phyloP scores from a whole-genome alignment of 2,329 filamentous ascomycete genomes.

The Phaeosphaeria sp. region DNA sequence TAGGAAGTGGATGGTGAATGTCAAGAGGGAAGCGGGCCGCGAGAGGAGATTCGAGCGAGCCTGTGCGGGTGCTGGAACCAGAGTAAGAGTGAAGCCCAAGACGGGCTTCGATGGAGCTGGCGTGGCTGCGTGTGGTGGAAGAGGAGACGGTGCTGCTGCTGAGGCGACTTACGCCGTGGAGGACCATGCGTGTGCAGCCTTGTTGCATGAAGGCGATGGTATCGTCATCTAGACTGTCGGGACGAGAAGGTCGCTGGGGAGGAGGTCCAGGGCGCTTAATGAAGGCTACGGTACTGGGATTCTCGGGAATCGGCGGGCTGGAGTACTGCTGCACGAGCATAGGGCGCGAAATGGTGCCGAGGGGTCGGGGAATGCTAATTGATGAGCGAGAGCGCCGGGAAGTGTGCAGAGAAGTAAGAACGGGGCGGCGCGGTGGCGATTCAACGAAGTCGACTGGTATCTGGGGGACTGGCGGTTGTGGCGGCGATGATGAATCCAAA shows the following conservation, averaged over 20 bases:
- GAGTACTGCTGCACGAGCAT: conserved; percentile 9
- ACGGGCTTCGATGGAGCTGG: conserved; percentile 14
- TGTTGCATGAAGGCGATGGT: conserved; percentile 23
- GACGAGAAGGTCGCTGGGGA: conserved; percentile 21
- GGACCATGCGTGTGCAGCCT: conserved; percentile 17
- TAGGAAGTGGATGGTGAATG: conserved; percentile 11
- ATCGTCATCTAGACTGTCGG: conserved; percentile 21
- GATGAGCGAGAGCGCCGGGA: conserved; percentile 10
- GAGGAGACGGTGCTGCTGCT: conserved; percentile 16
- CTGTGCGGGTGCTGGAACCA: conserved; percentile 10
- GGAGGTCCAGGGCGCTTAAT: conserved; percentile 15
- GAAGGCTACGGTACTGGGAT: conserved; percentile 13
- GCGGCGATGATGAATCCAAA: conserved; percentile 4
- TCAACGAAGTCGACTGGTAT: conserved; percentile 11
- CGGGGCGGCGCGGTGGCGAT: conserved; percentile 6
- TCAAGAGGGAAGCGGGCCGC: conserved; percentile 13
- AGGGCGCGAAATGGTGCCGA: conserved; percentile 21
- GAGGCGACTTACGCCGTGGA: conserved; percentile 7
- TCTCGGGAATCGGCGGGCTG: conserved; percentile 4
- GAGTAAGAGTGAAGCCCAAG: conserved; percentile 16
- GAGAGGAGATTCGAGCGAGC: conserved; percentile 16
- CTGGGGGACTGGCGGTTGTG: conserved; percentile 23
- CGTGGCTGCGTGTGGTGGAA: conserved; percentile 7
- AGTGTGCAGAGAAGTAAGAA: conserved; percentile 1
- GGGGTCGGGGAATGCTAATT: background rate